A percentile compares a stretch with the other conserved stretches of the same genome.
These are phyloP conservation scores for Rehmannia glutinosa DNA, from an alignment of 257 asterid species.

Conservation along the genomic window DNA sequence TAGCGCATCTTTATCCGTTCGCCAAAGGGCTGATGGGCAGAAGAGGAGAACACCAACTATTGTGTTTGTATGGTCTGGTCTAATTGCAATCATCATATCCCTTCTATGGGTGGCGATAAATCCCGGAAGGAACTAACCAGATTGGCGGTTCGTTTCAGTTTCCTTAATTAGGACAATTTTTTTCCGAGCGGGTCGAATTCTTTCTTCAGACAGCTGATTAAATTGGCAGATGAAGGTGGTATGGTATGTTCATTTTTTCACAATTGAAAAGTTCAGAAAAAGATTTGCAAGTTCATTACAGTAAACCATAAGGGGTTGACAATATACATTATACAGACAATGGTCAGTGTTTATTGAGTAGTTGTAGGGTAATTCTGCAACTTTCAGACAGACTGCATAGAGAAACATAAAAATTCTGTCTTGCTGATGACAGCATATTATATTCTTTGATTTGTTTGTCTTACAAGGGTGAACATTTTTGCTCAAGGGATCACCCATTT, in stretches of 20 bases:
- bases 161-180: constrained; percentile 33
- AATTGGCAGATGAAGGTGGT: too few species aligned
- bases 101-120: constrained; percentile 69
- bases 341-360: too few species aligned
- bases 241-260: too few species aligned
- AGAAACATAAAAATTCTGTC: background rate
- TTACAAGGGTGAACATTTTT: constrained; percentile 7
- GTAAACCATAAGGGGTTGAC: too few species aligned
- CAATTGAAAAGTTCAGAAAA: background rate
- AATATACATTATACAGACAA: too few species aligned
- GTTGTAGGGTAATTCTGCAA: too few species aligned
- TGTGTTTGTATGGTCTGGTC: constrained; percentile 68
- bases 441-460: constrained; percentile 18
- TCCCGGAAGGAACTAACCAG: constrained; percentile 55
- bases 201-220: too few species aligned
- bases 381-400: constrained; percentile 13
- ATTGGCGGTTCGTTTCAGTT: constrained; percentile 71
- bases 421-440: background rate
- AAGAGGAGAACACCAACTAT: constrained; percentile 68
- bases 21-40: constrained; percentile 78
- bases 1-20: constrained; percentile 67
- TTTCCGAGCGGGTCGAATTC: too few species aligned
- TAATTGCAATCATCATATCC: constrained; percentile 63
- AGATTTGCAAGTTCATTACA: too few species aligned
- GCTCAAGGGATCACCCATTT: background rate